Conservation (phyloP, 768 basidiomycete genomes). For the Mycena epipterygia region DNA sequence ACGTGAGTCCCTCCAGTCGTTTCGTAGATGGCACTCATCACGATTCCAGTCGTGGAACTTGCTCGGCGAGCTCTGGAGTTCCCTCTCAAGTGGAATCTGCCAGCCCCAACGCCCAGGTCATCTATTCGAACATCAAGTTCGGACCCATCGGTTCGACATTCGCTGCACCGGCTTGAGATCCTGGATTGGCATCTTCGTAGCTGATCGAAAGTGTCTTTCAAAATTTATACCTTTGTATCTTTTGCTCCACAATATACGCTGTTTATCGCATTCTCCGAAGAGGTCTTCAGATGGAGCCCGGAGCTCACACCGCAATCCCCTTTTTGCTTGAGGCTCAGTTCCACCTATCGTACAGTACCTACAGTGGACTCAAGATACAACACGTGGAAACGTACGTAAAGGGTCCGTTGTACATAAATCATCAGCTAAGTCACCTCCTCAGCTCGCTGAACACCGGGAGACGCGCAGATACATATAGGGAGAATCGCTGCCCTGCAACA, state of each 20-base stretch:
- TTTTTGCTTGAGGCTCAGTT: conserved; percentile 14
- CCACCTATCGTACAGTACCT: conserved; percentile 15
- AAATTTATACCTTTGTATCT: conserved; percentile 21
- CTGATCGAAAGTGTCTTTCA: conserved; percentile 12
- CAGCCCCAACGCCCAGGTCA: conserved; percentile 24
- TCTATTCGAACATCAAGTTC: conserved; percentile 29
- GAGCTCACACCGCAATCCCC: conserved; percentile 20
- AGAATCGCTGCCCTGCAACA: too few species aligned
- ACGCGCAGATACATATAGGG: too few species aligned
- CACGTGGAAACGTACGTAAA: too few species aligned
- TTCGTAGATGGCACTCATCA: conserved; percentile 3
- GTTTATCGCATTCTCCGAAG: conserved; percentile 19
- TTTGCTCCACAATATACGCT: conserved; percentile 20
- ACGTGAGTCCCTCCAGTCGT: conserved; percentile 24
- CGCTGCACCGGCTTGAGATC: conserved; percentile 13
- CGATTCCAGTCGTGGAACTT: conserved; percentile 49
- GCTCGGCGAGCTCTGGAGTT: conserved; percentile 33
- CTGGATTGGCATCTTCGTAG: conserved; percentile 20
- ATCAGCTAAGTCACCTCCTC: too few species aligned
- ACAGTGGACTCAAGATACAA: conserved; percentile 16
- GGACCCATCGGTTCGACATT: conserved; percentile 25
- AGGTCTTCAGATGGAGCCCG: conserved; percentile 14
- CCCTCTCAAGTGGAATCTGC: conserved; percentile 9
- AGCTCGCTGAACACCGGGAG: too few species aligned
- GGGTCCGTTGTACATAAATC: too few species aligned